Percentiles rank a stretch among this genome's conserved stretches.
Evolutionary conservation across 176 grass and related monocot species (phyloP).

Genomic region (Oryza nivara): DNA sequence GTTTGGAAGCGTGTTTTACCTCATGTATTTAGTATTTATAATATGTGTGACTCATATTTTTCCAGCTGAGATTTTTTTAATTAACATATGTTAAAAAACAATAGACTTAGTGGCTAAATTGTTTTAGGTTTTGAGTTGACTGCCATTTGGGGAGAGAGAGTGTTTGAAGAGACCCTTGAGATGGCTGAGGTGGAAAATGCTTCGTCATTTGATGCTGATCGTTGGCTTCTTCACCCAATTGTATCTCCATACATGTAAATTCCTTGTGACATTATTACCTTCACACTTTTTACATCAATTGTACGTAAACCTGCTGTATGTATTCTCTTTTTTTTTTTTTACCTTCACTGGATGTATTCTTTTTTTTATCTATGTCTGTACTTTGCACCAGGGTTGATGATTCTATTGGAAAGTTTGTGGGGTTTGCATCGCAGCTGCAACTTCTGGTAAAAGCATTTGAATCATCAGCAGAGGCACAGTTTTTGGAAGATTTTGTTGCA

Average conservation of each 20-base stretch:
- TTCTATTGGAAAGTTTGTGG: slow-evolving; percentile 88
- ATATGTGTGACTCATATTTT: slow-evolving; percentile 13
- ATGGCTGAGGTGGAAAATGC: slow-evolving; percentile 98
- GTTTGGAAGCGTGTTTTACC: slow-evolving; percentile 8
- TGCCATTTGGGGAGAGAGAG: slow-evolving; percentile 72
- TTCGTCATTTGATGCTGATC: slow-evolving; percentile 88
- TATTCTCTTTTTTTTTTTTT: not conserved
- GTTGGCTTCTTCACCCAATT: slow-evolving; percentile 79
- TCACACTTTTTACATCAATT: slow-evolving; percentile 22
- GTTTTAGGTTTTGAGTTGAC: slow-evolving; percentile 81
- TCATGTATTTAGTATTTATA: not conserved
- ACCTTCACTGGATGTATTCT: slow-evolving; percentile 20
- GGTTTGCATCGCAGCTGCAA: slow-evolving; percentile 85
- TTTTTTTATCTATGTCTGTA: slow-evolving; percentile 32
- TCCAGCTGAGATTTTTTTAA: not conserved
- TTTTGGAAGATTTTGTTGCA: slow-evolving; percentile 94
- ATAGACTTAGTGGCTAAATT: slow-evolving; percentile 2
- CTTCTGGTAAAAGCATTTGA: slow-evolving; percentile 81
- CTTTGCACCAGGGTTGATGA: slow-evolving; percentile 76
- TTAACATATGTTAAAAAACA: slow-evolving; percentile 29
- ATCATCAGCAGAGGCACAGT: slow-evolving; percentile 69
- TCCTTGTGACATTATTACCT: slow-evolving; percentile 4
- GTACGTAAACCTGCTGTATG: slow-evolving; percentile 20
- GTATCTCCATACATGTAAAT: slow-evolving; percentile 79
- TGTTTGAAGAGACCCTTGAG: slow-evolving; percentile 89